A percentile compares a stretch with the other conserved stretches of the same genome.
These are phyloP conservation scores for Spencermartinsiella ligniputridi DNA, from an alignment of 1,139 yeast species.

Conservation along the genomic window DNA sequence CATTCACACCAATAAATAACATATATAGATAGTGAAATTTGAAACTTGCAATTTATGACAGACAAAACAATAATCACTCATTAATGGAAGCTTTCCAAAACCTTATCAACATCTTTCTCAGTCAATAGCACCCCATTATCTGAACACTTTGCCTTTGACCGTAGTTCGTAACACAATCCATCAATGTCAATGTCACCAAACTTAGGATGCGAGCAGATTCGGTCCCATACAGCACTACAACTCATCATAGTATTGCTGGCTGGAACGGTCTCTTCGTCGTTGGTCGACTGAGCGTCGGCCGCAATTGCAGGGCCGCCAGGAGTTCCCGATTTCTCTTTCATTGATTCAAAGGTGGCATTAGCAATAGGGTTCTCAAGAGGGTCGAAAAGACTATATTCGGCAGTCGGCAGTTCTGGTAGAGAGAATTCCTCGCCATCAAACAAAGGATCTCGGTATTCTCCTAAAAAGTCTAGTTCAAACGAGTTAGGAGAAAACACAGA, in stretches of 20 bases:
- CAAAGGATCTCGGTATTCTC: slow-evolving; percentile 34
- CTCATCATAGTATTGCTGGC: slow-evolving; percentile 42
- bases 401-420: slow-evolving; percentile 36
- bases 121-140: slow-evolving; percentile 86
- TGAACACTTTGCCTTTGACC: slow-evolving; percentile 92
- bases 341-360: slow-evolving; percentile 16
- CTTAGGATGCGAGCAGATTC: slow-evolving; percentile 89
- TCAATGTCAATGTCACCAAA: slow-evolving; percentile 92
- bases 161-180: slow-evolving; percentile 82
- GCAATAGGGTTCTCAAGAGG: slow-evolving; percentile 41
- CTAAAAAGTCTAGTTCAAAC: slow-evolving; percentile 32
- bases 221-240: slow-evolving; percentile 95
- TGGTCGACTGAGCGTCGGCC: slow-evolving; percentile 10
- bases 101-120: slow-evolving; percentile 68
- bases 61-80: neutral
- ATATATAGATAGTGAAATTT: neutral
- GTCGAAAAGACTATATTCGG: slow-evolving; percentile 69
- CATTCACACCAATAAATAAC: slow-evolving; percentile 1
- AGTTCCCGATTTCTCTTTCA: slow-evolving; percentile 11
- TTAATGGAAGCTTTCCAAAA: slow-evolving; percentile 39
- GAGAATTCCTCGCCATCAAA: slow-evolving; percentile 32
- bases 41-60: no score
- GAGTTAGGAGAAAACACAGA: slow-evolving; percentile 22
- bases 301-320: slow-evolving; percentile 1
- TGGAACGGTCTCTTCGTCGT: slow-evolving; percentile 31